A percentile compares a stretch with the other conserved stretches of the same genome.
Conservation (phyloP, 1,284 basidiomycete species). For the Chalciporus sp. region DNA sequence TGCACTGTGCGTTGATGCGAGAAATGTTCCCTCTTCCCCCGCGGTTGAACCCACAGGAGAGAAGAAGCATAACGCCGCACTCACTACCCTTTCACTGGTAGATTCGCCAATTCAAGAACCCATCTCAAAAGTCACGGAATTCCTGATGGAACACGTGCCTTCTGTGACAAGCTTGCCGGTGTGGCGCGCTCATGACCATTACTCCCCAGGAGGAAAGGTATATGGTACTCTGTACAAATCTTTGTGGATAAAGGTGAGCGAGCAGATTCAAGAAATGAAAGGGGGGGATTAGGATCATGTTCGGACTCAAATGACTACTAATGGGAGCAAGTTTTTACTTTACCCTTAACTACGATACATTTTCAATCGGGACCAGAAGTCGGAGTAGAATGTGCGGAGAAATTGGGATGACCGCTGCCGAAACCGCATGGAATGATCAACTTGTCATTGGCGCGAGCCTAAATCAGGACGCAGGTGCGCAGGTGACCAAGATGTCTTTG, state of each 20-base stretch:
- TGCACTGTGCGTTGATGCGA: slow-evolving; percentile 7
- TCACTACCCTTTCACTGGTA: slow-evolving; percentile 3
- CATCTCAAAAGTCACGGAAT: not conserved
- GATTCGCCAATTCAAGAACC: slow-evolving; percentile 5
- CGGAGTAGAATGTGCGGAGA: too few relatives aligned
- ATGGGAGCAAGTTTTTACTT: too few relatives aligned
- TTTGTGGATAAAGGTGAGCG: not conserved
- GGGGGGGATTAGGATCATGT: too few relatives aligned
- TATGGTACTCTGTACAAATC: not conserved
- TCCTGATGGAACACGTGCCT: slow-evolving; percentile 10
- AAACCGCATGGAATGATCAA: too few relatives aligned
- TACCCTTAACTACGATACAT: too few relatives aligned
- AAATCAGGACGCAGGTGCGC: too few relatives aligned
- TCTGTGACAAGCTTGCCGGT: not conserved
- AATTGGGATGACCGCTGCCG: too few relatives aligned
- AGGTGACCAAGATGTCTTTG: too few relatives aligned
- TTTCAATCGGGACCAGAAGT: too few relatives aligned
- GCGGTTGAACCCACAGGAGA: slow-evolving; percentile 1
- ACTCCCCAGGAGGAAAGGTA: not conserved
- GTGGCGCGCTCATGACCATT: slow-evolving; percentile 4
- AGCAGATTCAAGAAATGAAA: not conserved
- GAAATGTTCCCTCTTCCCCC: slow-evolving; percentile 4
- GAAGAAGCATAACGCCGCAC: slow-evolving; percentile 1
- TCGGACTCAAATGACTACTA: too few relatives aligned
- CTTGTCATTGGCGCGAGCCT: too few relatives aligned